Percentiles rank a stretch among this genome's conserved stretches.
phyloP scores from a whole-genome alignment of 2,329 filamentous ascomycete species.

The Ophiostoma perfectum region DNA sequence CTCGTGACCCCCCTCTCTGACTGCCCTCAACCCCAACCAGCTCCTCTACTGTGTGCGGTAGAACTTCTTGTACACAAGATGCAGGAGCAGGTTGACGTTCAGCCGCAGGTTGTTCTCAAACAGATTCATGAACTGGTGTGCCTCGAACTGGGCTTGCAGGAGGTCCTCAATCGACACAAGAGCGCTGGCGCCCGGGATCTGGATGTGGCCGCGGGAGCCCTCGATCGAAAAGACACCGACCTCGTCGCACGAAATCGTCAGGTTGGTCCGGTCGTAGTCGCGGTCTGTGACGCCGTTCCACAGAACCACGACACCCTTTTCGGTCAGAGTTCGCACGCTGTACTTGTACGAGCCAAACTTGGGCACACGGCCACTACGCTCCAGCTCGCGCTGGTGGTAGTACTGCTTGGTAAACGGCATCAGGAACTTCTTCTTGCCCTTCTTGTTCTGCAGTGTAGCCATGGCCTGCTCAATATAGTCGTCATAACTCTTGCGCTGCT shows the following conservation, averaged over 20 bases:
- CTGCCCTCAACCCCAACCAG: not conserved
- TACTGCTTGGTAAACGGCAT: conserved; percentile 98
- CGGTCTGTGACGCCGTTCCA: conserved; percentile 79
- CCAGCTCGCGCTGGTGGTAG: conserved; percentile 94
- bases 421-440: conserved; percentile 89
- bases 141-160: conserved; percentile 94
- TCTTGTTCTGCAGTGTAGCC: conserved; percentile 93
- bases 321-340: conserved; percentile 76
- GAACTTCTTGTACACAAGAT: conserved; percentile 98
- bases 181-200: conserved; percentile 89
- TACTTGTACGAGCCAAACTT: conserved; percentile 99
- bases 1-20: not conserved
- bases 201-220: conserved; percentile 84
- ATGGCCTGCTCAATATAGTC: conserved; percentile 99
- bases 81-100: conserved; percentile 94
- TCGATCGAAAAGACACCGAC: conserved; percentile 93
- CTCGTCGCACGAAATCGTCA: conserved; percentile 90
- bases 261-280: conserved; percentile 86
- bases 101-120: conserved; percentile 81
- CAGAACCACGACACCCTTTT: conserved; percentile 90
- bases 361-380: conserved; percentile 84
- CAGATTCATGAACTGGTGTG: conserved; percentile 90
- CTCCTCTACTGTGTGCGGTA: conserved; percentile 60
- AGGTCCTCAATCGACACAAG: conserved; percentile 87
- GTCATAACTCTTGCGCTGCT: conserved; percentile 95